A percentile compares a stretch with the other conserved stretches of the same genome.
These are phyloP conservation scores for Citrus australasica DNA, from an alignment of 345 rosid species.

Conservation along the genomic window DNA sequence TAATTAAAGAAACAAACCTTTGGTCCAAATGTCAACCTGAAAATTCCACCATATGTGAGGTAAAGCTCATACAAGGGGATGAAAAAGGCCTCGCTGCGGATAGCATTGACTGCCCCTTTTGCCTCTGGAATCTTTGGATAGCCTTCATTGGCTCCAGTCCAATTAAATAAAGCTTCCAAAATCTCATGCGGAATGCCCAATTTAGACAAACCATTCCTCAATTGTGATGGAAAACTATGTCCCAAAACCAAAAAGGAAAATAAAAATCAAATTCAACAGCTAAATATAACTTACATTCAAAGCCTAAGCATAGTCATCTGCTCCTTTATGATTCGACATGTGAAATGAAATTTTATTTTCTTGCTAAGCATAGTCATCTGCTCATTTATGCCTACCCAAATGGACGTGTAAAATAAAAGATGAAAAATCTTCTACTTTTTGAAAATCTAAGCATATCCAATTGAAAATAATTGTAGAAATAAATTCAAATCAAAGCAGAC, in stretches of 20 bases:
- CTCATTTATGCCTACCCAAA: not conserved
- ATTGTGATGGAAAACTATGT: slow-evolving; percentile 48
- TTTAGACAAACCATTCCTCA: slow-evolving; percentile 73
- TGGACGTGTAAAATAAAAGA: not conserved
- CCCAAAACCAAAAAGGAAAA: not conserved
- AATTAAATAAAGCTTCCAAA: slow-evolving; percentile 55
- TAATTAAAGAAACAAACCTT: slow-evolving; percentile 55
- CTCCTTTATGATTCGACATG: not conserved
- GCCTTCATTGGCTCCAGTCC: slow-evolving; percentile 43
- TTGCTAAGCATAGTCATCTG: not conserved
- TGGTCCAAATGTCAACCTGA: slow-evolving; percentile 89
- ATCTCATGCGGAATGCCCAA: slow-evolving; percentile 56
- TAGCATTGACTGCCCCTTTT: slow-evolving; percentile 59
- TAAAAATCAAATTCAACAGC: not conserved
- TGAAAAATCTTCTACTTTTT: not conserved
- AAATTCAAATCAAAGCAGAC: not conserved
- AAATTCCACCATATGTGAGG: slow-evolving; percentile 92
- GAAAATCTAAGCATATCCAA: not conserved
- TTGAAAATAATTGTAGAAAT: not conserved
- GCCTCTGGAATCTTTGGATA: slow-evolving; percentile 79
- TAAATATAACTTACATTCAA: not conserved
- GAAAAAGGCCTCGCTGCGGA: slow-evolving; percentile 88
- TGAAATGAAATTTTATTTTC: not conserved
- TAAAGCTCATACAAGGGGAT: slow-evolving; percentile 85
- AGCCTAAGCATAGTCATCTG: not conserved